Evolutionary conservation across 345 rosid genomes (phyloP), one percentile per base, ranked within the genome.

Genomic region (Trapa bicornis): DNA sequence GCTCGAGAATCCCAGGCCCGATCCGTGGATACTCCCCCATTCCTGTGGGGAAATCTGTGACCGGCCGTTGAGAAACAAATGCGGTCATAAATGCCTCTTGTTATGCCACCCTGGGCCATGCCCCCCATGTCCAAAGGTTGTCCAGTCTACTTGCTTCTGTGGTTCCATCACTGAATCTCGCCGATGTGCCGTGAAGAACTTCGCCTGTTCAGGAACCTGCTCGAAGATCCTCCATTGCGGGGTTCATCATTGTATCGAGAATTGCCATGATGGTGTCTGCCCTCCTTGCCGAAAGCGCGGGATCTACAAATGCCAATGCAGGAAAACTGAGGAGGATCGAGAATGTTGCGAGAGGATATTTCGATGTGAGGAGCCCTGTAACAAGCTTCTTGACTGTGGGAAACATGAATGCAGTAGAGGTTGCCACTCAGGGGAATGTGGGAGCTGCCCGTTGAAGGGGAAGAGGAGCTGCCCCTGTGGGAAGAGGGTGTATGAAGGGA

Each of bases 61-160:
- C 35, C 73, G 97, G 11, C 83, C 85, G 11, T 73, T 93, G 81
- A 80, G 80, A 62, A 65, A 81, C 60, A 78, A 77, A 35, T 93
- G 96, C 38, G 97, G 97, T 3, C 97, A 93, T 68, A 79, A 74
- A 65, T 90, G 98, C 61, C 76, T 93, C 71, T 75, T 93, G 7
- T 75, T 93, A 14, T 90, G 91, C 50, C 98, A 93, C 63, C 97
- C 98, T 1, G 98, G 97, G 10, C 92, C 97, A 35, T 88, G 96
- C 72, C 94, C 98, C 0, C 72, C 97, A 48, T 93, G 97, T 69
- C 97, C 97, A 1, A 86, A 88, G 78, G 81, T 87, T 2, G 81
- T 87, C 2, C 80, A 80, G 47, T 65, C 81, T 22, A 65, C 66
- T 17, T 93, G 97, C 76, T 90, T 84, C 68, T 93, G 97, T 16